Conservation (phyloP, 2,329 filamentous ascomycete genomes). For the Allantophomopsis cytisporea region DNA sequence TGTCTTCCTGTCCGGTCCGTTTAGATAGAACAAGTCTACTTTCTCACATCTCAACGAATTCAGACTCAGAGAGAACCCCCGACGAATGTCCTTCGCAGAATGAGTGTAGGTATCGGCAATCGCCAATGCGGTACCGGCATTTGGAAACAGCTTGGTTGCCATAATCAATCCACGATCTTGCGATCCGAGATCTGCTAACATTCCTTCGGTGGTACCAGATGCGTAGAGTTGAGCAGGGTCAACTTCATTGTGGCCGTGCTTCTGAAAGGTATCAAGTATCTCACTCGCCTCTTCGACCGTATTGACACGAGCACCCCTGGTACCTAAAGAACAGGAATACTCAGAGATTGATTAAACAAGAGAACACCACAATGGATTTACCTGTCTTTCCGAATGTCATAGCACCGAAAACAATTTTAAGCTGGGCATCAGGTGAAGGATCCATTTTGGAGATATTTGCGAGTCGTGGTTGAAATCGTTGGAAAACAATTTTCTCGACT, state of each 20-base stretch:
- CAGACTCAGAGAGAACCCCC: too few relatives aligned
- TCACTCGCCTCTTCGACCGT: conserved; percentile 37
- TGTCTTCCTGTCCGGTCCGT: conserved; percentile 14
- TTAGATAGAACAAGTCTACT: conserved; percentile 15
- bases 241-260: conserved; percentile 52
- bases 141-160: conserved; percentile 37
- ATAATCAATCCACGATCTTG: conserved; percentile 46
- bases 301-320: too few relatives aligned
- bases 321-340: too few relatives aligned
- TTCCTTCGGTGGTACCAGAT: conserved; percentile 49
- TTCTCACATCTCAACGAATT: conserved; percentile 37
- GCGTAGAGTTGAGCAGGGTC: conserved; percentile 57
- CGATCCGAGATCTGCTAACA: conserved; percentile 45
- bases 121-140: conserved; percentile 27
- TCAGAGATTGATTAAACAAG: too few relatives aligned
- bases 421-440: too few relatives aligned
- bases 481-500: too few relatives aligned
- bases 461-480: too few relatives aligned
- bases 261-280: conserved; percentile 50
- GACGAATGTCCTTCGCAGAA: too few relatives aligned
- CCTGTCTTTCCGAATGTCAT: too few relatives aligned
- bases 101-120: conserved; percentile 33
- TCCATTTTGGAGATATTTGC: too few relatives aligned
- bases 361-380: too few relatives aligned
- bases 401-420: too few relatives aligned